Evolutionary conservation across 169 alveolate genomes (phyloP).

Genomic region (Plasmodium cynomolgi): DNA sequence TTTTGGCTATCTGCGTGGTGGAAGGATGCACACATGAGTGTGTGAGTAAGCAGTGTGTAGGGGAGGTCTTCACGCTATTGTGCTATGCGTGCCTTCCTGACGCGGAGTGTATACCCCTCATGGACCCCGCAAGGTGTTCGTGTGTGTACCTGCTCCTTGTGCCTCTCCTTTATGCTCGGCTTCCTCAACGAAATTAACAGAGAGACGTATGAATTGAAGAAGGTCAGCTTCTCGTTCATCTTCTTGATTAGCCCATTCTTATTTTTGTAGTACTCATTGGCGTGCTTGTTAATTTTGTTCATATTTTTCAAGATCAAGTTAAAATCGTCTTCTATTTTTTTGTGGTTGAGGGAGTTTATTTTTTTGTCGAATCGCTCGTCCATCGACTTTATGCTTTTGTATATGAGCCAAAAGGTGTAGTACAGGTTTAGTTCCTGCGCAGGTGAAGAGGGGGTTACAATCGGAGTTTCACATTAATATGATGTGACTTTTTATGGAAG

Average conservation of each 20-base stretch:
- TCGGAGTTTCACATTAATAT: not conserved
- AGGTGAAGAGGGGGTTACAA: not conserved
- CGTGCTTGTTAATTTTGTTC: constrained; percentile 74
- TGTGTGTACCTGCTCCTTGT: constrained; percentile 31
- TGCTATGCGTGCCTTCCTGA: not conserved
- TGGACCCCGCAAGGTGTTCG: not conserved
- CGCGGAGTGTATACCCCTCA: not conserved
- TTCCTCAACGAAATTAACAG: constrained; percentile 64
- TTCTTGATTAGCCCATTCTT: constrained; percentile 55
- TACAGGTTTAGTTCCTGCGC: constrained; percentile 65
- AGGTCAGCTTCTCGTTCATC: constrained; percentile 52
- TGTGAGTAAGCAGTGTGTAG: not conserved
- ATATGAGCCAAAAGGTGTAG: constrained; percentile 56
- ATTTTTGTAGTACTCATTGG: constrained; percentile 67
- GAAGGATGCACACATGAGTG: not conserved
- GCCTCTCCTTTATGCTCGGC: constrained; percentile 73
- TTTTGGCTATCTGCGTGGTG: constrained; percentile 39
- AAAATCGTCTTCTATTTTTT: constrained; percentile 74
- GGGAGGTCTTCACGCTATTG: not conserved
- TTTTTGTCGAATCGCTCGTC: constrained; percentile 72
- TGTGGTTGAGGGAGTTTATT: constrained; percentile 50
- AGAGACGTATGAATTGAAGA: constrained; percentile 70
- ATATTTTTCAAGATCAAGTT: constrained; percentile 67
- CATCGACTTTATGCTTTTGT: constrained; percentile 69
- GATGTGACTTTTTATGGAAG: not conserved